A percentile compares a stretch with the other conserved stretches of the same genome.
phyloP scores from a whole-genome alignment of 768 basidiomycete species.

The Hygrophoropsis aurantiaca region DNA sequence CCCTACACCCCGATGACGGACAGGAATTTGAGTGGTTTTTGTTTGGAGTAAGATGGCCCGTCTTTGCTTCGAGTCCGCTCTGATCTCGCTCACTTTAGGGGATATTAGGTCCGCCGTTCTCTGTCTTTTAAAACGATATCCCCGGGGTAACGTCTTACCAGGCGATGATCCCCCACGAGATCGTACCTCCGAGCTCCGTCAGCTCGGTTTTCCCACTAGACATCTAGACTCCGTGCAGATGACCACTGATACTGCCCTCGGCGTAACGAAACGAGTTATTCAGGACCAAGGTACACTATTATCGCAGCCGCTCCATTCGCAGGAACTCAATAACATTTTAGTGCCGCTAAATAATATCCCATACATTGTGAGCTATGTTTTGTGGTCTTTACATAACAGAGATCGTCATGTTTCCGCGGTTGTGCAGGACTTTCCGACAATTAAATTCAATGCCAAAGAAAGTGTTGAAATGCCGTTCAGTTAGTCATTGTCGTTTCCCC shows the following conservation, averaged over 20 bases:
- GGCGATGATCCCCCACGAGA: slow-evolving; percentile 97
- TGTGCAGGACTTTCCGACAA: slow-evolving; percentile 87
- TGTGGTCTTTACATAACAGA: not conserved
- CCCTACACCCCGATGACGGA: slow-evolving; percentile 74
- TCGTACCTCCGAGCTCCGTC: slow-evolving; percentile 84
- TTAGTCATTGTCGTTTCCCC: slow-evolving; percentile 36
- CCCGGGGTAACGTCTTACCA: slow-evolving; percentile 22
- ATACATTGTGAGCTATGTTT: slow-evolving; percentile 54
- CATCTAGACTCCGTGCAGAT: slow-evolving; percentile 90
- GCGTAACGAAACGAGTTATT: slow-evolving; percentile 84
- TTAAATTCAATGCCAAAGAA: slow-evolving; percentile 82
- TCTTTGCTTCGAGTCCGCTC: not conserved
- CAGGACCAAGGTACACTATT: slow-evolving; percentile 57
- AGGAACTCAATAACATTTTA: slow-evolving; percentile 13
- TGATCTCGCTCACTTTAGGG: slow-evolving; percentile 39
- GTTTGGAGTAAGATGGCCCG: slow-evolving; percentile 65
- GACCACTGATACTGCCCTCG: slow-evolving; percentile 97
- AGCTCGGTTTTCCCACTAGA: slow-evolving; percentile 81
- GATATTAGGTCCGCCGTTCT: slow-evolving; percentile 48
- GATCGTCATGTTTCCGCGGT: not conserved
- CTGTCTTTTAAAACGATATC: not conserved
- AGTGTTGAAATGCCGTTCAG: slow-evolving; percentile 99
- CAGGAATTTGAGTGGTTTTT: slow-evolving; percentile 86
- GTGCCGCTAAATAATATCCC: slow-evolving; percentile 71
- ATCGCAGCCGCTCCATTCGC: no score